A percentile compares a stretch with the other conserved stretches of the same genome.
Evolutionary conservation across 345 rosid genomes (phyloP).

Genomic region (Corymbia maculata): DNA sequence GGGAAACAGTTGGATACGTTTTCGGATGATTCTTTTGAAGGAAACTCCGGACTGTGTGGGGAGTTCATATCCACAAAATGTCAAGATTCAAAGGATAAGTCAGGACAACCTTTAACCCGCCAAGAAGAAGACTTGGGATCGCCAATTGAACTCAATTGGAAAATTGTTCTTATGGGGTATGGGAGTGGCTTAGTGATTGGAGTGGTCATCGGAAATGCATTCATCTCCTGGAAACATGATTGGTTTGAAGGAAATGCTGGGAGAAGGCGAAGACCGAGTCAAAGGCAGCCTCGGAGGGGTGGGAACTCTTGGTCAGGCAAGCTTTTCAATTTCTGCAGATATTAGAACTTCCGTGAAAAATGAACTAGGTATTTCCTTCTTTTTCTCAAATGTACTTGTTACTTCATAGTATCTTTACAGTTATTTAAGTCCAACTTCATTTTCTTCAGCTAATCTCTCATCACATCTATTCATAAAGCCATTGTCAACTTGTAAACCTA

Average conservation of each 20-base stretch:
- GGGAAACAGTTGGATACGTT: neutral
- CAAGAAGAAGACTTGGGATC: neutral
- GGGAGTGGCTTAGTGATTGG: neutral
- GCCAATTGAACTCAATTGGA: neutral
- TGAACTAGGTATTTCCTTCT: neutral
- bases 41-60: constrained; percentile 9
- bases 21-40: neutral
- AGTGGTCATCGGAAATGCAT: neutral
- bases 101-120: neutral
- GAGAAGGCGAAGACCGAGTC: neutral
- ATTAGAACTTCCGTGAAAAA: neutral
- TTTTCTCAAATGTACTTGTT: neutral
- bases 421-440: neutral
- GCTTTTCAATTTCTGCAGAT: neutral
- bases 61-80: constrained; percentile 3
- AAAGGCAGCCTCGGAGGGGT: neutral
- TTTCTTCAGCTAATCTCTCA: neutral
- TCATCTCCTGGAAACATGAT: neutral
- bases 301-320: neutral
- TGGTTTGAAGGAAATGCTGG: neutral
- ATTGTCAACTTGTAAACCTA: neutral
- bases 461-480: neutral
- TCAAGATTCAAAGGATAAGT: fast-evolving
- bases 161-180: neutral
- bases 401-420: neutral